These are phyloP conservation scores for Tricholoma sp. DNA, from an alignment of 768 basidiomycete species.

Conservation along the genomic window DNA sequence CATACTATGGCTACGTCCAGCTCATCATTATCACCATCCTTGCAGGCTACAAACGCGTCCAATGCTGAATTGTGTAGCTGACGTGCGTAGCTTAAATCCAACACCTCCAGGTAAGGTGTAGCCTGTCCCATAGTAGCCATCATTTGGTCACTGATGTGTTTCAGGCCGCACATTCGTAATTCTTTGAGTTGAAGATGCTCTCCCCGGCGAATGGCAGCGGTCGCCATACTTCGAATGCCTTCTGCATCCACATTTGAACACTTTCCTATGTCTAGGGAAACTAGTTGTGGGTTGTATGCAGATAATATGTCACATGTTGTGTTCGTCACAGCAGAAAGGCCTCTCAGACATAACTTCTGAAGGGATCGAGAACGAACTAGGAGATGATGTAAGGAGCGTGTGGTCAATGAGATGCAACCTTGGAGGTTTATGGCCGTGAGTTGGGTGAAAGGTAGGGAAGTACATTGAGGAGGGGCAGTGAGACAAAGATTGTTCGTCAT, in stretches of 20 bases:
- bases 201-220: slow-evolving; percentile 38
- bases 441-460: slow-evolving; percentile 49
- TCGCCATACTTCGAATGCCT: slow-evolving; percentile 49
- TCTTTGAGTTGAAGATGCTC: slow-evolving; percentile 52
- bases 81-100: slow-evolving; percentile 74
- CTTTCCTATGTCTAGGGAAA: slow-evolving; percentile 62
- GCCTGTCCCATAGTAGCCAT: slow-evolving; percentile 65
- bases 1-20: slow-evolving; percentile 38
- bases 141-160: slow-evolving; percentile 50
- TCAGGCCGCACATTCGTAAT: slow-evolving; percentile 65
- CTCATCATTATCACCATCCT: slow-evolving; percentile 27
- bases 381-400: slow-evolving; percentile 64
- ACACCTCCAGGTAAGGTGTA: slow-evolving; percentile 67
- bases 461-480: slow-evolving; percentile 25
- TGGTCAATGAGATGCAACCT: slow-evolving; percentile 65
- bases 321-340: slow-evolving; percentile 64
- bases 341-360: slow-evolving; percentile 57
- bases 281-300: slow-evolving; percentile 50
- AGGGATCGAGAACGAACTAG: slow-evolving; percentile 61
- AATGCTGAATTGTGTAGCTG: slow-evolving; percentile 72
- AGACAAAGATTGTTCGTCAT: slow-evolving; percentile 53
- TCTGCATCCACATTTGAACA: slow-evolving; percentile 64
- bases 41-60: slow-evolving; percentile 64
- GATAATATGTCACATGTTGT: slow-evolving; percentile 68
- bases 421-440: slow-evolving; percentile 67